phyloP scores from a whole-genome alignment of 2,329 filamentous ascomycete species.

The Fusarium denticulatum region DNA sequence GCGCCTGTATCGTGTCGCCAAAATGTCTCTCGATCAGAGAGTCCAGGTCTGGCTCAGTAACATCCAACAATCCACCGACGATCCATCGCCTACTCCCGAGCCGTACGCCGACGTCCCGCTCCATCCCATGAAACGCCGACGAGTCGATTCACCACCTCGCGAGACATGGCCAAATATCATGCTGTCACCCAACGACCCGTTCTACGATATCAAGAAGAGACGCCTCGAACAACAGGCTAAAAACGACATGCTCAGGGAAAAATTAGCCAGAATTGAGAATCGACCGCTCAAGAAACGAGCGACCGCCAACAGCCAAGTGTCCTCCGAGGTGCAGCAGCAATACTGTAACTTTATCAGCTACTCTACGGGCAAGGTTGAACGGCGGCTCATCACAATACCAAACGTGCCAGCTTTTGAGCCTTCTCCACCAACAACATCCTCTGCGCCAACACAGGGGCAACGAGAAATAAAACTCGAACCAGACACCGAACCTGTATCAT shows the following conservation, averaged over 20 bases:
- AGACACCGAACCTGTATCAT: background rate
- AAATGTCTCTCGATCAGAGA: background rate
- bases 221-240: too few species aligned
- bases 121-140: background rate
- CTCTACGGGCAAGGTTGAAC: background rate
- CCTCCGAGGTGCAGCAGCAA: background rate
- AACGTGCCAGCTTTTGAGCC: too few species aligned
- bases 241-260: too few species aligned
- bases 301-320: background rate
- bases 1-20: background rate
- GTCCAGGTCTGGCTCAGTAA: background rate
- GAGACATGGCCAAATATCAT: background rate
- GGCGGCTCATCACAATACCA: background rate
- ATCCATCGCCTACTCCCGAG: rapidly evolving
- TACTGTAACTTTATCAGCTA: background rate
- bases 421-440: background rate
- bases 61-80: background rate
- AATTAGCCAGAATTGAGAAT: too few species aligned
- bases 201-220: background rate
- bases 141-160: background rate
- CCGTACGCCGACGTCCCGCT: background rate
- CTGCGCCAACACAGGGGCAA: background rate
- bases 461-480: background rate
- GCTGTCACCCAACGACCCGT: too few species aligned
- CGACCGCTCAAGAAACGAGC: background rate